Conservation (phyloP, 192 early-diverging fungal species). For the Backusella mclennaniae region DNA sequence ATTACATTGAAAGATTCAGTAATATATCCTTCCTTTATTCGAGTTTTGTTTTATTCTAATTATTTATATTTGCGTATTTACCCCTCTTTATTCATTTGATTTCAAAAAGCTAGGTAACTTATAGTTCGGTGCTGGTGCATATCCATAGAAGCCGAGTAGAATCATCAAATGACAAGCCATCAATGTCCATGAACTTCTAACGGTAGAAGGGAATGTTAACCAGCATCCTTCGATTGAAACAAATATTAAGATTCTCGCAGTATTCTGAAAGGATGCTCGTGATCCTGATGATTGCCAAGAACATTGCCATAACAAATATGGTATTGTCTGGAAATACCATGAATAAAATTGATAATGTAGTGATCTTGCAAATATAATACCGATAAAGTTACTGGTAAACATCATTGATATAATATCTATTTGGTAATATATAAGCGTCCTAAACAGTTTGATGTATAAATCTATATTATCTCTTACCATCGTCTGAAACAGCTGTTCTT, state of each 20-base stretch:
- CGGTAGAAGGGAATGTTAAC: slow-evolving; percentile 37
- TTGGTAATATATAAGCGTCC: neutral
- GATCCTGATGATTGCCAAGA: slow-evolving; percentile 22
- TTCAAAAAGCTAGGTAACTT: neutral
- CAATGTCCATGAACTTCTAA: slow-evolving; percentile 27
- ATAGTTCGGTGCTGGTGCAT: slow-evolving; percentile 9
- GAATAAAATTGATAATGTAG: slow-evolving; percentile 97
- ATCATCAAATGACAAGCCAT: slow-evolving; percentile 32
- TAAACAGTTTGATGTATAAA: neutral
- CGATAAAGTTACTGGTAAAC: slow-evolving; percentile 89
- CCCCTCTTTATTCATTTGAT: neutral
- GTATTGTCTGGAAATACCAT: slow-evolving; percentile 90
- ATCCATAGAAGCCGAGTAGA: slow-evolving; percentile 12
- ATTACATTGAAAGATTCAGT: neutral
- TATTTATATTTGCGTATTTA: neutral
- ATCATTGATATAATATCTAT: slow-evolving; percentile 64
- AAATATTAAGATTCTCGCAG: slow-evolving; percentile 20
- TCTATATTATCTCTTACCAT: slow-evolving; percentile 29
- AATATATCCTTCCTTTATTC: neutral
- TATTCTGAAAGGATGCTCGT: neutral
- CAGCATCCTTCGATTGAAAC: slow-evolving; percentile 41
- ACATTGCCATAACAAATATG: slow-evolving; percentile 72
- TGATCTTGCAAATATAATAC: slow-evolving; percentile 83
- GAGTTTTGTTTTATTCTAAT: neutral
- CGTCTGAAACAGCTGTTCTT: slow-evolving; percentile 16